Percentiles rank a stretch among this genome's conserved stretches.
Conservation (phyloP, 345 rosid genomes). For the Euclidium syriacum region DNA sequence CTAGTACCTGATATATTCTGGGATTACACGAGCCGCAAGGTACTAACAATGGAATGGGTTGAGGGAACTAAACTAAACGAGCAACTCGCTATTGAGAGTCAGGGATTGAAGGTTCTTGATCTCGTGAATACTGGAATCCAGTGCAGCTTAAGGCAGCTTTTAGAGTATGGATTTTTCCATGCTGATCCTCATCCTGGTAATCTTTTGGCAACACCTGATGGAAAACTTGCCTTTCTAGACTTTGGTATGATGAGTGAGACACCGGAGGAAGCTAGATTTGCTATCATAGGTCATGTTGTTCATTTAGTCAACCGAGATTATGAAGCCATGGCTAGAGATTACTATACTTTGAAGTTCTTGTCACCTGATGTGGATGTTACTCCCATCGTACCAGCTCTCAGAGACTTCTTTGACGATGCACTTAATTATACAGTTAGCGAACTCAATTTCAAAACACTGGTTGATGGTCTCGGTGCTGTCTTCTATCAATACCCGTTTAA, state of each 20-base stretch:
- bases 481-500: conserved; percentile 86
- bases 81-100: conserved; percentile 83
- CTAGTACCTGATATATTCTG: conserved; percentile 97
- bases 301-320: conserved; percentile 96
- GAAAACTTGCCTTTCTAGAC: conserved; percentile 95
- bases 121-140: conserved; percentile 92
- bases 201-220: conserved; percentile 95
- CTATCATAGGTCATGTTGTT: conserved; percentile 88
- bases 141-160: conserved; percentile 91
- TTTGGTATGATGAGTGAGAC: conserved; percentile 99
- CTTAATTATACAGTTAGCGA: conserved; percentile 90
- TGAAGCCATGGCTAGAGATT: conserved; percentile 97
- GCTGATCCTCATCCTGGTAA: conserved; percentile 99
- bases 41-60: conserved; percentile 97
- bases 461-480: conserved; percentile 90
- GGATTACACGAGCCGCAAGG: conserved; percentile 90
- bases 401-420: conserved; percentile 86
- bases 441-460: conserved; percentile 83
- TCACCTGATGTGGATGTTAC: conserved; percentile 87
- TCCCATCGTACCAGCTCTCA: conserved; percentile 87
- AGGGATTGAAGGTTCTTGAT: conserved; percentile 94
- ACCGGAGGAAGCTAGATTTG: conserved; percentile 94
- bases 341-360: conserved; percentile 78
- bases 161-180: conserved; percentile 93
- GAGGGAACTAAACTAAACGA: conserved; percentile 87